Base-by-base conservation (phyloP, 371 early-diverging fungal genomes). In the Quaeritorhiza haematococci region DNA sequence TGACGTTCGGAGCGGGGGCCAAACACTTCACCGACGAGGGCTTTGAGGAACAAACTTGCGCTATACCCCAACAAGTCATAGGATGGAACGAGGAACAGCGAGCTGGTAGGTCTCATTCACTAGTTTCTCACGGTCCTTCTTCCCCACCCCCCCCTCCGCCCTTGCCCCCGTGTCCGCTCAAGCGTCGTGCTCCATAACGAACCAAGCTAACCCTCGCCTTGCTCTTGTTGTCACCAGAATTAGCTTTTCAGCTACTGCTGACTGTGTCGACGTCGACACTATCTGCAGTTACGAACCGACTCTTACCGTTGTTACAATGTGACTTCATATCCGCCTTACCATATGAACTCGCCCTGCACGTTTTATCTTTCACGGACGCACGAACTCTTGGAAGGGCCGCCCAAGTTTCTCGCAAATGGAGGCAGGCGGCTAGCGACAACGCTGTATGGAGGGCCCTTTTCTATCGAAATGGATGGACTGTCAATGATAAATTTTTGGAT, bases 241-340 rank as follows among this genome's bases (percentile, higher is more conserved):
- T 84, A 53, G 88, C 88, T 0, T 75, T 80, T 63, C 80, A 82
- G 51, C 67, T 88, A 0, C 73, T 90, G 21, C 59, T 74, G 50
- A 75, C 79, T 15, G 76, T 90, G 13, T 77, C 84, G 4, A 71
- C 82, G 4, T 67, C 80, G 27, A 69, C 70, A 13, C 74, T 88
- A 21, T 63, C 76, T 2, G 53, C 68, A 41, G 71, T 85, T 6
- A 75, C 81, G 30, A 69, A 71, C 29, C 74, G 85, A 17, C 64
- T 90, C 24, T 55, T 74, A 0, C 88, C 86, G 2, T 57, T 86
- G 4, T 64, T 87, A 21, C 78, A 82, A 58, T 73, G 83, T 51
- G 86, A 87, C 51, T 78, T 78, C 49, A 56, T 86, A 23, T 27
- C 46, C 58, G 41, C 51, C 58, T 23, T 53, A 13, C 54, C 54